Base-by-base conservation (phyloP, 202 grass and related monocot genomes). In the Dendrocalamus latiflorus region DNA sequence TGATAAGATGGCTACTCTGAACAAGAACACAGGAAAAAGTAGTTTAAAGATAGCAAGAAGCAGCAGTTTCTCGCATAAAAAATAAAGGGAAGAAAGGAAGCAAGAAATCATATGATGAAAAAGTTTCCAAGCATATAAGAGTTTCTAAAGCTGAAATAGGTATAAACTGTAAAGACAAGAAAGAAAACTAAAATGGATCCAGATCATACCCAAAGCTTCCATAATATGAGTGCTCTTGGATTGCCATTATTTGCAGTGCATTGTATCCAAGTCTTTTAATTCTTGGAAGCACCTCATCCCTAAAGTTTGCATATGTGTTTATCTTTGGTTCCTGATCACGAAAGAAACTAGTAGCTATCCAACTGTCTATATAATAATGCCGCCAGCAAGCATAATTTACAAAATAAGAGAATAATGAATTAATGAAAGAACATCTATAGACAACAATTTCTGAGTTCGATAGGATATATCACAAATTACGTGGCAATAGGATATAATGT, bases 231-330 rank as follows among this genome's bases (percentile, higher is more conserved):
- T 99, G 96, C 70, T 98, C 96, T 87, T 98, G 96, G 80, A 98
- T 93, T 77, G 95, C 95, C 95, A 98, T 98, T 86, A 98, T 98
- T 86, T 98, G 95, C 72, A 98, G 83, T 86, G 95, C 91, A 87
- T 99, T 99, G 83, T 99, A 99, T 85, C 96, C 96, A 75, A 99
- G 93, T 70, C 10, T 93, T 89, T 98, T 98, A 9, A 98, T 95
- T 82, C 93, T 88, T 77, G 96, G 96, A 38, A 98, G 73, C 80
- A 93, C 85, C 70, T 87, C n/a, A n/a, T n/a, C n/a, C n/a, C n/a
- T n/a, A n/a, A n/a, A n/a, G n/a, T n/a, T n/a, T n/a, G n/a, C n/a
- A 37, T 95, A 99, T 70, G 93, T 99, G 78, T 99, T 96, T 64
- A 99, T 96, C 84, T 96, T 99, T 7, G 91, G 86, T 82, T 99